Evolutionary conservation across 306 rosid species (phyloP), one percentile per base, ranked within the genome.

Genomic region (Lathyrus sativus): DNA sequence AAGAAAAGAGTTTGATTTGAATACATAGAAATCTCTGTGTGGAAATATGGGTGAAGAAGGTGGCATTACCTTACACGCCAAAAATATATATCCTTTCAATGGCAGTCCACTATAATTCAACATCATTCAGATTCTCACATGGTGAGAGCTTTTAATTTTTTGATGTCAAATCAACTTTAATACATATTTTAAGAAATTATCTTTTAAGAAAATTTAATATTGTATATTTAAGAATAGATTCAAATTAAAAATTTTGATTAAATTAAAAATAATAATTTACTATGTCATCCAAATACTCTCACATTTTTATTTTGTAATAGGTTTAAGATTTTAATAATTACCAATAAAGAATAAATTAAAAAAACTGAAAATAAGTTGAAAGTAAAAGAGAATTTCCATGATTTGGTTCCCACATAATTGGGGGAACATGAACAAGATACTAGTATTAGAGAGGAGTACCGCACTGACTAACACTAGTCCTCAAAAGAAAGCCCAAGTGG

Each of bases 321-420:
- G 5, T 11, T 14, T 46, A 22, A 48, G 11, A 9, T 14, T 48
- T 50, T 50, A 51, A 19, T 51, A 51, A 19, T 0, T 35, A 35
- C 7, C 3, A 9, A 2, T 9, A 19, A 19, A 51, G 7, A 51
- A 9, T 18, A 51, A 19, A 12, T 29, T 6, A 5, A 57, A 17
- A 7, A 55, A 14, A 7, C 2, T 7, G 6, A 39, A 44, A 53
- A 70, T 19, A 72, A 49, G 29, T 78, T 78, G 46, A 72, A 78
- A 67, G 55, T 17, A 72, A 67, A 73, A 56, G 15, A 45, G 14
- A 26, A 18, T 42, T 72, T 66, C 37, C 74, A 79, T 76, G 79
- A 74, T 67, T 75, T 51, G 55, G 62, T 70, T 82, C 82, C 85
- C 75, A 85, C 70, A 44, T 70, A 56, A 80, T 80, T 72, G 87